Conservation (phyloP, 2,329 filamentous ascomycete species). For the Apiospora saccharicola region DNA sequence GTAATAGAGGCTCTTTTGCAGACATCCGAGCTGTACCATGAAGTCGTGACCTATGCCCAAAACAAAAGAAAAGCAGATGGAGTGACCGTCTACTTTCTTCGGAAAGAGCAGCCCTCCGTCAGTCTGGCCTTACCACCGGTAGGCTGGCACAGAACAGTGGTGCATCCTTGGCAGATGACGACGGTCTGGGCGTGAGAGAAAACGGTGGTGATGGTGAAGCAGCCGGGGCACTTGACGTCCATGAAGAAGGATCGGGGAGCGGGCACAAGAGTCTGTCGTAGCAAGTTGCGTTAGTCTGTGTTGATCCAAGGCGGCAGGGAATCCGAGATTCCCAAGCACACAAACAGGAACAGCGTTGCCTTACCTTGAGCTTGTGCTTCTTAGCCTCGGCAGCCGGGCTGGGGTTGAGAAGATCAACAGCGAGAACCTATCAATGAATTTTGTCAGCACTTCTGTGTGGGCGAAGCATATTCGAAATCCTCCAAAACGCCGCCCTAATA, state of each 20-base stretch:
- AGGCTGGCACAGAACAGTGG: slow-evolving; percentile 98
- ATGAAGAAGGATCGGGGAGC: slow-evolving; percentile 99
- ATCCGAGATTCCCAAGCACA: neutral
- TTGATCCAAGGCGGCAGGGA: neutral
- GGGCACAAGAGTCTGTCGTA: slow-evolving; percentile 85
- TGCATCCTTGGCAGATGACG: slow-evolving; percentile 99
- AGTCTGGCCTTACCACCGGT: slow-evolving; percentile 99
- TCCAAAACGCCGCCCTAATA: slow-evolving; percentile 14
- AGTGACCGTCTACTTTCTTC: slow-evolving; percentile 88
- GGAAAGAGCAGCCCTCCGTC: slow-evolving; percentile 99
- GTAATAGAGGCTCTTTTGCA: slow-evolving; percentile 57
- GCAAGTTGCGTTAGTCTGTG: slow-evolving; percentile 33
- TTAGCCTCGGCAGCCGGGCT: slow-evolving; percentile 95
- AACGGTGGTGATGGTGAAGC: slow-evolving; percentile 99
- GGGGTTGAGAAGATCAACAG: slow-evolving; percentile 99
- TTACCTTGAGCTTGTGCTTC: slow-evolving; percentile 99
- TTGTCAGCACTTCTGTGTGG: slow-evolving; percentile 53
- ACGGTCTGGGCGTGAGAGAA: slow-evolving; percentile 99
- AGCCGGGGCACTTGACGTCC: slow-evolving; percentile 99
- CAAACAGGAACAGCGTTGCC: slow-evolving; percentile 35
- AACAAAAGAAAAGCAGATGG: slow-evolving; percentile 53
- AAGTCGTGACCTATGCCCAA: slow-evolving; percentile 52
- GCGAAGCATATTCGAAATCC: slow-evolving; percentile 5
- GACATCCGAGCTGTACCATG: slow-evolving; percentile 66
- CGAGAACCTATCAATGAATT: slow-evolving; percentile 82